phyloP scores from a whole-genome alignment of 2,329 filamentous ascomycete genomes.

The Sporothrix globosa region DNA sequence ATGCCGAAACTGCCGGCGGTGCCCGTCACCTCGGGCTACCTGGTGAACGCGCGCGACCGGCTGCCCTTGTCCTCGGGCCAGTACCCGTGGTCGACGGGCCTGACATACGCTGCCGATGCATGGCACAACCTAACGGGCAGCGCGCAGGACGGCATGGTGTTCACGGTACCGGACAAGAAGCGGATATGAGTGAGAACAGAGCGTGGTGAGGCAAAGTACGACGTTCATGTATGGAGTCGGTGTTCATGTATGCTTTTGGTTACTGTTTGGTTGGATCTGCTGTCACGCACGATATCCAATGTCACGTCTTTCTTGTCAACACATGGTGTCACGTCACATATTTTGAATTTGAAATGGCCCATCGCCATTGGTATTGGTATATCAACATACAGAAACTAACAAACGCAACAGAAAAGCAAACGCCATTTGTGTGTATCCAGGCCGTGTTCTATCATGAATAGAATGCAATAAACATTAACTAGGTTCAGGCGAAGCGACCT shows the following conservation, averaged over 20 bases:
- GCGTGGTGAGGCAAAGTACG: no score
- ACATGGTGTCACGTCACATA: no score
- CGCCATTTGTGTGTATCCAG: conserved; percentile 1
- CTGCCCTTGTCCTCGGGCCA: conserved; percentile 38
- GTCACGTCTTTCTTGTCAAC: no score
- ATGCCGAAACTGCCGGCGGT: conserved; percentile 37
- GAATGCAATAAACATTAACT: not conserved
- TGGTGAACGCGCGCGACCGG: conserved; percentile 38
- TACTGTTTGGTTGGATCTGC: not conserved
- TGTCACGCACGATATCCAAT: not conserved
- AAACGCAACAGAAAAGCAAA: not conserved
- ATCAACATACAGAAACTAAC: not conserved
- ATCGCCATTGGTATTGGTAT: not conserved
- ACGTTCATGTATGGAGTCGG: no score
- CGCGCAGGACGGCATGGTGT: conserved; percentile 34
- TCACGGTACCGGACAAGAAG: conserved; percentile 32
- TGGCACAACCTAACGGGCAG: conserved; percentile 40
- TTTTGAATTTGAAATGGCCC: no score
- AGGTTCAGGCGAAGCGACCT: not conserved
- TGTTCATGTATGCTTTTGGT: no score
- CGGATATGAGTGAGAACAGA: not conserved
- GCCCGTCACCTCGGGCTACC: conserved; percentile 39
- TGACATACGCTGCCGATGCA: conserved; percentile 38
- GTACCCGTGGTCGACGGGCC: conserved; percentile 41
- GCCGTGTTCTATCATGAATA: not conserved